A percentile compares a stretch with the other conserved stretches of the same genome.
Evolutionary conservation across 371 early-diverging fungal genomes (phyloP).

Genomic region (Smittium culicis): DNA sequence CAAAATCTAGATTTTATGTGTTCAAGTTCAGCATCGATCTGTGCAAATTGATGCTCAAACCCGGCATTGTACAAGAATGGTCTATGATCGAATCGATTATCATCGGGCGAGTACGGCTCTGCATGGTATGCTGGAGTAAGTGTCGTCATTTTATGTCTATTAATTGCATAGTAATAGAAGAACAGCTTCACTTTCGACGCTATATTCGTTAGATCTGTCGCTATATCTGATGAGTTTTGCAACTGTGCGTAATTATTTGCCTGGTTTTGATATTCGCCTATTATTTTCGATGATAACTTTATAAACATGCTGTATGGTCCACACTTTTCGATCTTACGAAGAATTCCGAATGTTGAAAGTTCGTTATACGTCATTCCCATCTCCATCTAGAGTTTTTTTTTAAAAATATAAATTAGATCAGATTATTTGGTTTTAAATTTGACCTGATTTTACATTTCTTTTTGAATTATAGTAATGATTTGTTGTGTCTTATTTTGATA

Average conservation of each 20-base stretch:
- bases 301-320: constrained; percentile 90
- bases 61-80: constrained; percentile 84
- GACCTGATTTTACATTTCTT: too few species aligned
- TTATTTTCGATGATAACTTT: constrained; percentile 37
- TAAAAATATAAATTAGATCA: too few species aligned
- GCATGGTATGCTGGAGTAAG: constrained; percentile 94
- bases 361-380: constrained; percentile 97
- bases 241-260: constrained; percentile 52
- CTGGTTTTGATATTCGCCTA: background rate
- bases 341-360: constrained; percentile 73
- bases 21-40: constrained; percentile 45
- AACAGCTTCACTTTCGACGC: constrained; percentile 86
- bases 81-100: constrained; percentile 89
- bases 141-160: constrained; percentile 95
- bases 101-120: constrained; percentile 88
- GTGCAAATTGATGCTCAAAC: constrained; percentile 83
- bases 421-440: too few species aligned
- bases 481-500: background rate
- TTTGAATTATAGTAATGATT: background rate
- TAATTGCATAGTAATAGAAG: constrained; percentile 90
- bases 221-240: constrained; percentile 44
- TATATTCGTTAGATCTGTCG: constrained; percentile 47
- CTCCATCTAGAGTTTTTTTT: constrained; percentile 46
- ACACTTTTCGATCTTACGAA: constrained; percentile 72
- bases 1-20: background rate